Conservation (phyloP, 1,284 basidiomycete genomes). For the Naganishia sp. region DNA sequence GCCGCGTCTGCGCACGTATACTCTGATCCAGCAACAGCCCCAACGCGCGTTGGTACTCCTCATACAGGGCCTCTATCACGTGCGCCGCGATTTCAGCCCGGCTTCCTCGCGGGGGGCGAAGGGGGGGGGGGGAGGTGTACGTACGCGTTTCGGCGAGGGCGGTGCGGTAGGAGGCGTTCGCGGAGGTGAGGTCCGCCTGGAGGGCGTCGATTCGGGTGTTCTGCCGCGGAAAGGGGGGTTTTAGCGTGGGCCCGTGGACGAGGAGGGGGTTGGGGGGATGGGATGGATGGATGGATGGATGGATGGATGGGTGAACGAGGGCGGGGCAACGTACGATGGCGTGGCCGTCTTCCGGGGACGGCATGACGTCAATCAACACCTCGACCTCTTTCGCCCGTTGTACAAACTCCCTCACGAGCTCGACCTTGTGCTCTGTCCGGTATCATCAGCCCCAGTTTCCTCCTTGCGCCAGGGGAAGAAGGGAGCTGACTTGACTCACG, state of each 20-base stretch:
- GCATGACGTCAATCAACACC: constrained; percentile 21
- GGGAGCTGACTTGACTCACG: no score
- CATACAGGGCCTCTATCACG: neutral
- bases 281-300: neutral
- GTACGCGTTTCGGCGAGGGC: constrained; percentile 10
- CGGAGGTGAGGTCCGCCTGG: constrained; percentile 1
- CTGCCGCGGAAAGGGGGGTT: neutral
- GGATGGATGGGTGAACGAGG: neutral
- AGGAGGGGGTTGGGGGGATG: neutral
- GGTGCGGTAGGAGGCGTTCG: constrained; percentile 7
- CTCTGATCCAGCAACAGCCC: neutral
- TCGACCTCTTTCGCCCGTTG: constrained; percentile 24
- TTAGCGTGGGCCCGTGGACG: neutral
- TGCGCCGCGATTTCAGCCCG: neutral
- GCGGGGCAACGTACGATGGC: neutral
- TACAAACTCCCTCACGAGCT: constrained; percentile 17
- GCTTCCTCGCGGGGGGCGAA: neutral
- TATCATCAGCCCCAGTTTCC: neutral
- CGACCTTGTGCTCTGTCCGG: constrained; percentile 3
- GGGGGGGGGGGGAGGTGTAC: neutral
- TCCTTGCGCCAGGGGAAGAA: no score
- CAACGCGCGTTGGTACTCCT: constrained; percentile 10
- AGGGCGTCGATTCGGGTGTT: constrained; percentile 4
- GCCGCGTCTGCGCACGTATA: no score
- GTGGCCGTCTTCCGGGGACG: constrained; percentile 11